Evolutionary conservation across 23 red algal genomes (phyloP), one percentile per base, ranked within the genome.

Genomic region (Gracilaria vermiculophylla): DNA sequence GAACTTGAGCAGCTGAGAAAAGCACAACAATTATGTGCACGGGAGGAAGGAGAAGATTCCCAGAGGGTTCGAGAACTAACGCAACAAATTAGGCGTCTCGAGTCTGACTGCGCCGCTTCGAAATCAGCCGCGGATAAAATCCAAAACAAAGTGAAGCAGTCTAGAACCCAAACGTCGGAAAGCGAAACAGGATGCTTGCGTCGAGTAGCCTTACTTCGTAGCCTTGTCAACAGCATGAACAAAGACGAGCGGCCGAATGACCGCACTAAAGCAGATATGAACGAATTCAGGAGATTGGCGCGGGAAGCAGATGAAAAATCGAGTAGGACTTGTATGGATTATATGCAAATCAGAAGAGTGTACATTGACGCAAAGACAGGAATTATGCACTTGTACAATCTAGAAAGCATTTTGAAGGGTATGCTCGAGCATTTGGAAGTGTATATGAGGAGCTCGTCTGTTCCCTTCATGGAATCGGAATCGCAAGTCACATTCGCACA

Each of bases 311-410:
- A 79, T 20, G 76, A 57, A 34, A 57, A 57, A 12, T 79, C 76
- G 3, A 19, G 49, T 8, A 52, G 53, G 24, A 60, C 76, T 52
- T 79, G 50, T 60, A 25, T 20, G 76, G 32, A 57, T 79, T 60
- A 35, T 17, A 3, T 88, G 39, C 66, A 60, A 24, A 52, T 64
- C 20, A 76, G 44, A 40, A 61, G 84, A 53, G 50, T 77, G 34
- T 88, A 88, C 39, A 44, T 88, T 20, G 84, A 88, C 39, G 35
- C 53, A 28, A 77, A 77, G 67, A 76, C 69, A 32, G 84, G 84
- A 12, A 21, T 77, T 25, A 27, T 54, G 72, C 84, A 88, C 57
- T 77, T 88, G 53, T 88, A 88, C 50, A 58, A 60, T 19, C 47
- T 88, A 14, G 84, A 88, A 33, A 62, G 53, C 12, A 36, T 53